Percentiles rank a stretch among this genome's conserved stretches.
phyloP scores from a whole-genome alignment of 192 early-diverging fungal species.

The Coemansia sp. region DNA sequence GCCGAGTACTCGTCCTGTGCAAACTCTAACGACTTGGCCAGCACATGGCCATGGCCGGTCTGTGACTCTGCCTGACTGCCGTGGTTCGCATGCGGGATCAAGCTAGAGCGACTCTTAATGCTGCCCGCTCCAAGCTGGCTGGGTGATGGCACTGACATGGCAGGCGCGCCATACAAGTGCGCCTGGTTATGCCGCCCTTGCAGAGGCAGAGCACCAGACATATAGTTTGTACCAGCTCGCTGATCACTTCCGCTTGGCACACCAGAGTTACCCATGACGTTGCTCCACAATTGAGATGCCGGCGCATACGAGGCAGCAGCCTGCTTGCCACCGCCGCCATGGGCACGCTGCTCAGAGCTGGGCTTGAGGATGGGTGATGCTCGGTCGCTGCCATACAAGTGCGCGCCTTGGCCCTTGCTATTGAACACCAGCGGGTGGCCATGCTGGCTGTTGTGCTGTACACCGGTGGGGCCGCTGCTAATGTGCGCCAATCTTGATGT shows the following conservation, averaged over 20 bases:
- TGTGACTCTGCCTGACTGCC: neutral
- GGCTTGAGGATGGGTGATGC: neutral
- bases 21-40: constrained; percentile 22
- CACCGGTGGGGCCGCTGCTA: neutral
- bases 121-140: constrained; percentile 7
- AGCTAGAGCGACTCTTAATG: neutral
- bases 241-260: neutral
- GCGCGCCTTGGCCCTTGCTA: constrained; percentile 13
- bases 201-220: neutral
- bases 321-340: constrained; percentile 9
- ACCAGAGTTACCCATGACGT: neutral
- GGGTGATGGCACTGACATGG: neutral
- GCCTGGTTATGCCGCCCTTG: neutral
- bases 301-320: constrained; percentile 21
- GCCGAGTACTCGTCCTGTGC: constrained; percentile 40
- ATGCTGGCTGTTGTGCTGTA: neutral
- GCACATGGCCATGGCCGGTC: neutral
- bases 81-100: neutral
- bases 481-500: constrained; percentile 16
- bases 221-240: neutral
- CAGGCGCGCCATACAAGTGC: neutral
- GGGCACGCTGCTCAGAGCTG: neutral
- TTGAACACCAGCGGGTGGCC: constrained; percentile 20
- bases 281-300: constrained; percentile 7
- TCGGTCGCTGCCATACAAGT: constrained; percentile 5